Conservation (phyloP, 805 yeast genomes). For the Candida caryicola region DNA sequence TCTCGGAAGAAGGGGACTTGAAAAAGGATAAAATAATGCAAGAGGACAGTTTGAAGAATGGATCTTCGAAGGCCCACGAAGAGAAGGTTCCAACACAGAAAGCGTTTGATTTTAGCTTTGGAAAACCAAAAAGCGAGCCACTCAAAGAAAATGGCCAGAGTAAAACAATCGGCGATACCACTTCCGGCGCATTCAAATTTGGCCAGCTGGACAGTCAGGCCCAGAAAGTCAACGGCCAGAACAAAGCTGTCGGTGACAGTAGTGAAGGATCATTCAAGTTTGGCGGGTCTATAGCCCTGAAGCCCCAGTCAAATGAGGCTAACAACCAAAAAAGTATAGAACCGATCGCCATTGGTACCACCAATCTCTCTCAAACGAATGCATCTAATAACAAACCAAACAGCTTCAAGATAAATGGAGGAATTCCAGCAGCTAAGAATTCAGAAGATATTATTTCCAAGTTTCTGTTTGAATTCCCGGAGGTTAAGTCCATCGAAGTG, state of each 20-base stretch:
- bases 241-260: no score
- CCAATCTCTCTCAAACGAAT: neutral
- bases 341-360: neutral
- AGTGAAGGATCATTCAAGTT: neutral
- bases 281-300: neutral
- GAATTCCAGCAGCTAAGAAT: neutral
- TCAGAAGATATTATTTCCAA: neutral
- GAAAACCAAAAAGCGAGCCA: neutral
- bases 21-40: neutral
- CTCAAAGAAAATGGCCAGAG: neutral
- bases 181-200: neutral
- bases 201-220: no score
- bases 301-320: no score
- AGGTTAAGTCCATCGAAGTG: slow-evolving; percentile 16
- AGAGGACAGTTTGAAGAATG: neutral
- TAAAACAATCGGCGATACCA: neutral
- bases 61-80: neutral
- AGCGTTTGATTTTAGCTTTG: slow-evolving; percentile 5
- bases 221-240: no score
- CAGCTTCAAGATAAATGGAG: neutral
- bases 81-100: slow-evolving; percentile 4
- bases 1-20: neutral
- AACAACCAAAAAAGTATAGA: no score
- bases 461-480: slow-evolving; percentile 22
- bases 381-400: neutral